Base-by-base conservation (phyloP, 1,139 yeast genomes). In the Entelexis paramagnoliae region DNA sequence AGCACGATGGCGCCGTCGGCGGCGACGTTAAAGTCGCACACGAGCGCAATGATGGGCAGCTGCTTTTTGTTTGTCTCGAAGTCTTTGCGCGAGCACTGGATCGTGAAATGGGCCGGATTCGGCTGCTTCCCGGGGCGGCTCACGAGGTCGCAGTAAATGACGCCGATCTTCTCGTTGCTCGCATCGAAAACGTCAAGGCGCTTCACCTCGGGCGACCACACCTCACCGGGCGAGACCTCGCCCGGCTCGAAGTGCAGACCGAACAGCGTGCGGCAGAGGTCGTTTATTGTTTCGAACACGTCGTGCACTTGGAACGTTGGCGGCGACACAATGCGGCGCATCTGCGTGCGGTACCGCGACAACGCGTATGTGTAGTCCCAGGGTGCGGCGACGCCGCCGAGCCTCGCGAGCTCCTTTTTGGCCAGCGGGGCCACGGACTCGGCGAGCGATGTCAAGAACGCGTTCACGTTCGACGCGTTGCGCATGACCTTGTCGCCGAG, bases 91-190 rank as follows among this genome's bases (percentile, higher is more conserved):
- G 96, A 87, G 63, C 98, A 91, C 53, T 93, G 89, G n/a, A 91
- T 87, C 0, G 98, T 91, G 67, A 87, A 93, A 68, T 91, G 99
- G 0, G 98, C 95, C 1, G 98, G 96, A 56, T 79, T 79, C 3
- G 80, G 73, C 11, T 70, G 66, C 63, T 83, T 83, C 26, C 83
- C 82, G 0, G 66, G 68, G 49, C 88, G 70, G 61, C 77, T 78
- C 59, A 80, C 79, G 42, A 83, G 64, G 62, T 83, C 91, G 60
- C 85, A 76, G 63, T 83, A 83, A 35, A 83, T 78, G 17, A 79
- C 73, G 13, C 88, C 88, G 45, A 80, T 72, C 9, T 50, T 49
- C 20, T 46, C 43, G 11, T 72, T 58, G 5, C 13, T 19, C 0
- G 80, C 81, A 46, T 80, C 83, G 17, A 78, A 71, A 9, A 87